Evolutionary conservation across 1,139 yeast species (phyloP).

Genomic region (Geotrichum phurueaensis): DNA sequence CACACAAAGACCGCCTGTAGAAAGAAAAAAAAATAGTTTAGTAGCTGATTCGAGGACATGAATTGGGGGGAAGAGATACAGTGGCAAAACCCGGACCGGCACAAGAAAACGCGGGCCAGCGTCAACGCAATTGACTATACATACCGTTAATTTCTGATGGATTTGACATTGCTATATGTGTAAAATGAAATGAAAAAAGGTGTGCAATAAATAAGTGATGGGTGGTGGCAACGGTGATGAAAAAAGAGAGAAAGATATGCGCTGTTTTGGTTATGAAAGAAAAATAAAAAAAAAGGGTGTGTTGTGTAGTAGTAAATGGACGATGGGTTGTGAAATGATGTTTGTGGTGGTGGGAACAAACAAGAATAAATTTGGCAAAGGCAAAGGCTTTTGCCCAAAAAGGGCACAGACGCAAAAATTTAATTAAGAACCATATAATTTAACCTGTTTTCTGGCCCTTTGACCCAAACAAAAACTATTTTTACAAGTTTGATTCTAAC

Average conservation of each 20-base stretch:
- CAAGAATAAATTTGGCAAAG: background rate
- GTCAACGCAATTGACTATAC: slow-evolving; percentile 15
- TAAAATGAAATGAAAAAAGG: background rate
- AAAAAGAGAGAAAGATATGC: background rate
- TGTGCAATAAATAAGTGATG: background rate
- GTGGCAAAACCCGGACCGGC: background rate
- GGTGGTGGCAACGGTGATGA: background rate
- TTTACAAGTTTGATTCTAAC: background rate
- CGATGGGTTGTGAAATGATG: background rate
- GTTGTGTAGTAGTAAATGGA: background rate
- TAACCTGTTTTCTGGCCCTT: background rate
- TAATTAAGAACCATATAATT: too few species aligned
- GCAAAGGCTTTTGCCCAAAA: background rate
- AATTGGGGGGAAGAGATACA: background rate
- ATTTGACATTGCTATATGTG: slow-evolving; percentile 27
- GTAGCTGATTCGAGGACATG: background rate
- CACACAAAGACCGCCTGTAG: slow-evolving; percentile 81
- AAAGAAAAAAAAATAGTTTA: background rate
- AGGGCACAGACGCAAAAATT: background rate
- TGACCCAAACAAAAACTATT: background rate
- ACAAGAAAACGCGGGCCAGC: too few species aligned
- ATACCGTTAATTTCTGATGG: slow-evolving; percentile 35
- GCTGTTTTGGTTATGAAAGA: background rate
- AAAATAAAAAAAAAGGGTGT: background rate
- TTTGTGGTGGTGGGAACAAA: background rate